Evolutionary conservation across 2,329 filamentous ascomycete species (phyloP), one percentile per base, ranked within the genome.

Genomic region (Chrysoporthe deuterocubensis): DNA sequence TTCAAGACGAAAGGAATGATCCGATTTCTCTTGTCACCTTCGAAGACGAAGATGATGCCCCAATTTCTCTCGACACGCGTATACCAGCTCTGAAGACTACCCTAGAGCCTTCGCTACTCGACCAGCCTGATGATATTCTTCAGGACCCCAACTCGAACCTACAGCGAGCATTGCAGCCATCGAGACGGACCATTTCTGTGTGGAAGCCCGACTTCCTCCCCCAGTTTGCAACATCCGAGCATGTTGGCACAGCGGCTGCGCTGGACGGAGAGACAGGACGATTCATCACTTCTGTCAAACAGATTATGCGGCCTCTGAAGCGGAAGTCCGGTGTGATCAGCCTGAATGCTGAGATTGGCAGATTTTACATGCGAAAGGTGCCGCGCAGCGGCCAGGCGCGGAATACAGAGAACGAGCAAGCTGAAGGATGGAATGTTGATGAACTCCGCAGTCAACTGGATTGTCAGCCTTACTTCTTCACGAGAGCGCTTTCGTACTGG

Each of bases 271-370:
- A 50, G 57, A 11, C 9, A 16, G 56, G 43, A 11, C 48, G 43
- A 16, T 64, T 59, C 44, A 26, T 48, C 7, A 26, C 43, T 52
- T 52, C 60, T 14, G 18, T 58, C 16, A 21, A 37, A 48, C 42
- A 58, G 7, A 54, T 73, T 4, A 68, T 67, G 54, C 43, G 32
- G 3, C 60, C 43, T 4, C 56, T 66, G 14, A 48, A 40, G 43
- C 46, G 54, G 11, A 62, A 52, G 14, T 61, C 43, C 21, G 69
- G 8, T 56, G 63, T 9, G 73, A 74, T 37, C 72, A 67, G n/a
- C 50, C 56, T 77, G 46, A 68, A 72, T 32, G 74, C 71, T 0
- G 75, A 77, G 11, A 64, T 78, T 11, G 77, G 77, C 3, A 74
- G 76, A 6, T 70, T 73, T 42, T 74, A 75, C 46, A 50, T 78